phyloP scores from a whole-genome alignment of 805 yeast genomes.

The Debaryomyces hansenii region DNA sequence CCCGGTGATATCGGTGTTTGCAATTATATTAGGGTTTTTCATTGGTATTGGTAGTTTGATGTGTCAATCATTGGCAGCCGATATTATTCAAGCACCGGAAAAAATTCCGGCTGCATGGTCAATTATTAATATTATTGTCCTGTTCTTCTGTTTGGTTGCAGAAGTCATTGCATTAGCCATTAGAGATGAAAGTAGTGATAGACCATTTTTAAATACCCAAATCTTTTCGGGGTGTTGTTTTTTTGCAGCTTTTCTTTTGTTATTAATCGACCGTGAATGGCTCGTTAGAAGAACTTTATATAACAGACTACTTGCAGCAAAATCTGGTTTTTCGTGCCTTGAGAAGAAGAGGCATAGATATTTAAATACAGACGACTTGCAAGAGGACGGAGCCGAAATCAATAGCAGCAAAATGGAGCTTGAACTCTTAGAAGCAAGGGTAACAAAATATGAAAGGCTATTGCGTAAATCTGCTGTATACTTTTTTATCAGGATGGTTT shows the following conservation, averaged over 20 bases:
- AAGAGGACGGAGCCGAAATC: slow-evolving; percentile 5
- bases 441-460: slow-evolving; percentile 16
- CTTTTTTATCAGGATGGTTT: slow-evolving; percentile 16
- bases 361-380: slow-evolving; percentile 3
- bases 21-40: slow-evolving; percentile 27
- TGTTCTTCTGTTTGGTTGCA: slow-evolving; percentile 39
- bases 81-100: slow-evolving; percentile 18
- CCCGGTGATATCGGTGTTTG: slow-evolving; percentile 29
- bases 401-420: slow-evolving; percentile 2
- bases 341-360: not conserved
- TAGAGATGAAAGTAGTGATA: slow-evolving; percentile 13
- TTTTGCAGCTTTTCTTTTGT: slow-evolving; percentile 40
- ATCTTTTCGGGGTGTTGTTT: slow-evolving; percentile 56
- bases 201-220: slow-evolving; percentile 62
- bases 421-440: slow-evolving; percentile 15
- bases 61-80: slow-evolving; percentile 26
- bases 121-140: slow-evolving; percentile 32
- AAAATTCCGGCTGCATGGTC: slow-evolving; percentile 42
- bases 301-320: slow-evolving; percentile 32
- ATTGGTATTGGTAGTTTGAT: slow-evolving; percentile 31
- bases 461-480: slow-evolving; percentile 5
- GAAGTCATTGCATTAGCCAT: slow-evolving; percentile 58
- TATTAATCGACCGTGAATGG: slow-evolving; percentile 52
- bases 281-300: slow-evolving; percentile 23
- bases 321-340: slow-evolving; percentile 33